These are phyloP conservation scores for Naumovozyma dairenensis DNA, from an alignment of 805 yeast genomes.

Conservation along the genomic window DNA sequence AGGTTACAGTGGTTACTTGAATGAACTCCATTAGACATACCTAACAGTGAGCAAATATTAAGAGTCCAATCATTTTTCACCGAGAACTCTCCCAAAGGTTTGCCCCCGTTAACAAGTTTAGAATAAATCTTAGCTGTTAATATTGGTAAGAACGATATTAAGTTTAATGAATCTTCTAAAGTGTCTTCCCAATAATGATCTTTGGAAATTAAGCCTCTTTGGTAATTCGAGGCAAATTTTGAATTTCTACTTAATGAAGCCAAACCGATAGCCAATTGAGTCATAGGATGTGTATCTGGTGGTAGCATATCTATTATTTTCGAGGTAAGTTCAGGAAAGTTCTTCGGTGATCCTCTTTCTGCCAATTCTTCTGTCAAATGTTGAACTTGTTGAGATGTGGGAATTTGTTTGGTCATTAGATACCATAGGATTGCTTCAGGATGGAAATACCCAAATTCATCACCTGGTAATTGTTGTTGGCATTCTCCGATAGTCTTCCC, in stretches of 20 bases:
- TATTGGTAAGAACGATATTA: constrained; percentile 65
- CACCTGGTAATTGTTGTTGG: constrained; percentile 48
- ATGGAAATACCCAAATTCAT: constrained; percentile 50
- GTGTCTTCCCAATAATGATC: constrained; percentile 66
- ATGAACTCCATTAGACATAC: constrained; percentile 36
- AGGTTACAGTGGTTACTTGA: constrained; percentile 27
- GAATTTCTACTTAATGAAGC: constrained; percentile 66
- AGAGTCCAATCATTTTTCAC: constrained; percentile 57
- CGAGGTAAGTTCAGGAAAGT: constrained; percentile 54
- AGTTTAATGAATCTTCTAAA: constrained; percentile 59
- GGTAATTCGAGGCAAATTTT: constrained; percentile 62
- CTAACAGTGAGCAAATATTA: constrained; percentile 57
- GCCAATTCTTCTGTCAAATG: constrained; percentile 53
- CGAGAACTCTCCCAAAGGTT: constrained; percentile 43
- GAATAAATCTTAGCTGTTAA: constrained; percentile 68
- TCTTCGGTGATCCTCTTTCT: constrained; percentile 33
- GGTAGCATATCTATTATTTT: constrained; percentile 57
- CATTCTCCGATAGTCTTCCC: constrained; percentile 67
- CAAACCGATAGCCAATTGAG: constrained; percentile 69
- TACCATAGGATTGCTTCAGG: constrained; percentile 77
- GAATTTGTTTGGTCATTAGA: constrained; percentile 63
- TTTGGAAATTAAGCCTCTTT: constrained; percentile 53
- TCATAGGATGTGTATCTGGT: constrained; percentile 69
- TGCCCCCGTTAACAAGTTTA: constrained; percentile 47
- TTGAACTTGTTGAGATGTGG: constrained; percentile 48